A percentile compares a stretch with the other conserved stretches of the same genome.
phyloP scores from a whole-genome alignment of 1,284 basidiomycete genomes.

The Xerocomus amazonicus region DNA sequence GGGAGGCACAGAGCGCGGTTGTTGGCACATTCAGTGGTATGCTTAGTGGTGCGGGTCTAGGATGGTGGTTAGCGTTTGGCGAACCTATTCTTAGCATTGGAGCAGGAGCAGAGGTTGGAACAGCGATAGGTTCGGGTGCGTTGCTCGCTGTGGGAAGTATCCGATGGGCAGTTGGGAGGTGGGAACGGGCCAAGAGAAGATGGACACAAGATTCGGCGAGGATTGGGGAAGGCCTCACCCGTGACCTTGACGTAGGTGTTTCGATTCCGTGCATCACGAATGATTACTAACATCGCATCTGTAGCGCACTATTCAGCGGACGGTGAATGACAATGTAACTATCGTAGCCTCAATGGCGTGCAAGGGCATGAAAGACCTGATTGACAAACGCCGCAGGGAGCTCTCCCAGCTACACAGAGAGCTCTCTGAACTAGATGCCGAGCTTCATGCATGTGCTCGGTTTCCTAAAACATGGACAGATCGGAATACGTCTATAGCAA shows the following conservation, averaged over 20 bases:
- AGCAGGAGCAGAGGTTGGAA: slow-evolving; percentile 48
- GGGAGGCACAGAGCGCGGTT: slow-evolving; percentile 61
- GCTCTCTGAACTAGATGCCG: slow-evolving; percentile 44
- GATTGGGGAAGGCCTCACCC: slow-evolving; percentile 64
- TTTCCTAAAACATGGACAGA: slow-evolving; percentile 10
- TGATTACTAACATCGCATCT: slow-evolving; percentile 2
- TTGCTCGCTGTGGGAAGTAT: slow-evolving; percentile 53
- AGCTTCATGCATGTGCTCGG: slow-evolving; percentile 34
- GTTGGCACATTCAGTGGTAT: slow-evolving; percentile 49
- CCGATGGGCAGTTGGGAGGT: slow-evolving; percentile 65
- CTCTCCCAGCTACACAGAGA: slow-evolving; percentile 40
- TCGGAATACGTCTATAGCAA: not conserved
- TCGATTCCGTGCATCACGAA: not conserved
- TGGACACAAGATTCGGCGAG: slow-evolving; percentile 77
- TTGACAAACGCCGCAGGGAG: slow-evolving; percentile 44
- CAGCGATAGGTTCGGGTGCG: slow-evolving; percentile 59
- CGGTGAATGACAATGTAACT: slow-evolving; percentile 45
- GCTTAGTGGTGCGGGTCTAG: slow-evolving; percentile 42
- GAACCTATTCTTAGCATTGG: slow-evolving; percentile 38
- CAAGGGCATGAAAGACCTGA: slow-evolving; percentile 44
- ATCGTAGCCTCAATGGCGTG: slow-evolving; percentile 43
- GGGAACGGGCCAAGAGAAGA: slow-evolving; percentile 65
- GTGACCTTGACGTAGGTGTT: slow-evolving; percentile 64
- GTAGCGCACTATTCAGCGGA: slow-evolving; percentile 46
- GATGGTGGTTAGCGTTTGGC: slow-evolving; percentile 45